Evolutionary conservation across 2,329 filamentous ascomycete genomes (phyloP), one percentile per base, ranked within the genome.

Genomic region (Aplosporella prunicola): DNA sequence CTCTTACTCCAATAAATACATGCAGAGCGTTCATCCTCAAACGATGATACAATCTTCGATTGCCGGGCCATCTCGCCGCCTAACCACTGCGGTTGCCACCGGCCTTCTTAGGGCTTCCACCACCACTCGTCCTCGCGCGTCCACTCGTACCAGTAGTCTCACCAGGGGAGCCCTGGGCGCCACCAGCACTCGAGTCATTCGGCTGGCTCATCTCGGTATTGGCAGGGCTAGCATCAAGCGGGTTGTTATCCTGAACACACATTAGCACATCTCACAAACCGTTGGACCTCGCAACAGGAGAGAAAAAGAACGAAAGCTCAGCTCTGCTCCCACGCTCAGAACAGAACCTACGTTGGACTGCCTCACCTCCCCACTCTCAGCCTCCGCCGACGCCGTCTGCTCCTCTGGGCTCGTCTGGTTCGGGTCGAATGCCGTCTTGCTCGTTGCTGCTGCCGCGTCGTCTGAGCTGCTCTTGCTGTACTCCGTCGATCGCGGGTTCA

Each of bases 371-470:
- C 53, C 53, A 15, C 49, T 48, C 46, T 64, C 62, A 15, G 48
- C 35, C 31, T 53, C 57, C 2, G 60, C 61, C 5, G 47, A 54
- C 11, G 43, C 53, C 47, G 64, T 71, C 59, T 76, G 73, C 15
- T 60, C 51, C 52, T 86, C 78, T 0, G 85, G 85, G 14, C 68
- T 63, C 17, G 82, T 88, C 55, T 74, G 74, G 39, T 67, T 60
- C 0, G 78, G 75, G 53, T 85, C 71, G 58, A 83, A 93, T 1
- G 86, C 80, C 0, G 78, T 71, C 27, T 78, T 67, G 3, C 64
- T 55, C 40, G 72, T 64, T 20, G 69, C 63, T 0, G 71, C 67
- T 0, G 78, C 70, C 9, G 63, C 61, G 28, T 78, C 64, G 46
- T 78, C 83, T 0, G 74, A 74, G 3, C 76, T 81, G 33, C 75